phyloP scores from a whole-genome alignment of 1,139 yeast genomes.

The Pichia sp. region DNA sequence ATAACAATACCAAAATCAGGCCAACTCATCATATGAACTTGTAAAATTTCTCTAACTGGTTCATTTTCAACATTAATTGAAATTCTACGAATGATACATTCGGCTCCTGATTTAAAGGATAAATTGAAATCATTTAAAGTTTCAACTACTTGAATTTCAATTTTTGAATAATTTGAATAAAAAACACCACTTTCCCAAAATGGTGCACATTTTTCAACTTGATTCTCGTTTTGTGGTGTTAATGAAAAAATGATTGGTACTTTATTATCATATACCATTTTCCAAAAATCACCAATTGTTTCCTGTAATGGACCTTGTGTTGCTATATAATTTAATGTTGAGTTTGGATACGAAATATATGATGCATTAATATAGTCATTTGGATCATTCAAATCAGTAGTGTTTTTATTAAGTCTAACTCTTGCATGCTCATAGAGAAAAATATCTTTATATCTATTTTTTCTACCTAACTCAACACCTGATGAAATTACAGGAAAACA shows the following conservation, averaged over 20 bases:
- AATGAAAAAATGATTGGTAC: constrained; percentile 41
- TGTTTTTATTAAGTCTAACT: constrained; percentile 35
- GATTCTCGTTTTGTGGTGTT: constrained; percentile 48
- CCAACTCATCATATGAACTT: constrained; percentile 47
- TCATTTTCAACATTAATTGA: constrained; percentile 28
- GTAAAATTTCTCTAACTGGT: constrained; percentile 35
- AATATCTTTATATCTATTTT: constrained; percentile 51
- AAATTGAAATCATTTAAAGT: constrained; percentile 16
- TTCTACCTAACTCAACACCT: constrained; percentile 50
- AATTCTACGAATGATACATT: constrained; percentile 30
- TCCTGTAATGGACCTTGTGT: constrained; percentile 51
- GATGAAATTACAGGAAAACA: constrained; percentile 26
- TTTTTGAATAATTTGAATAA: constrained; percentile 33
- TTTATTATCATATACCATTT: constrained; percentile 38
- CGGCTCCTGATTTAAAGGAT: constrained; percentile 4
- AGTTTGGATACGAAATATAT: constrained; percentile 28
- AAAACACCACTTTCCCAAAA: constrained; percentile 47
- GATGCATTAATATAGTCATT: constrained; percentile 35
- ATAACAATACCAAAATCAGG: constrained; percentile 44
- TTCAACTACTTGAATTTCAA: constrained; percentile 31
- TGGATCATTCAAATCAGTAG: constrained; percentile 9
- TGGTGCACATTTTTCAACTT: constrained; percentile 49
- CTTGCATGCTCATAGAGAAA: constrained; percentile 49
- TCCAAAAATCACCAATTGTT: constrained; percentile 56
- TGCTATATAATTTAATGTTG: constrained; percentile 39